A percentile compares a stretch with the other conserved stretches of the same genome.
Conservation (phyloP, 805 yeast genomes). For the Starmerella tilneyi region DNA sequence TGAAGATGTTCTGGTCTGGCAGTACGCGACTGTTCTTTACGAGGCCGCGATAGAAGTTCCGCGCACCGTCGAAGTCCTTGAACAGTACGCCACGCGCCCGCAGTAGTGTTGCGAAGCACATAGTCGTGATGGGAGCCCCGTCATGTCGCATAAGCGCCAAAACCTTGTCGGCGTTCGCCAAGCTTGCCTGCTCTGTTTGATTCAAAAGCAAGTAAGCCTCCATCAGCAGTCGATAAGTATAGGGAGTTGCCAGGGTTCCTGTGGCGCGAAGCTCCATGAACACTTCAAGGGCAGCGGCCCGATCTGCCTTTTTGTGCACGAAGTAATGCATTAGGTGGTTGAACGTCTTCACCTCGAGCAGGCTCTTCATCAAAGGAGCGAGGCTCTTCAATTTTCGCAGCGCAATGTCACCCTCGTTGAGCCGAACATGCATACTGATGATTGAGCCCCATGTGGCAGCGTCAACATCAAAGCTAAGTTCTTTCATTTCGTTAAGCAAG, state of each 20-base stretch:
- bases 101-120: conserved; percentile 34
- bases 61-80: conserved; percentile 31
- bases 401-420: conserved; percentile 11
- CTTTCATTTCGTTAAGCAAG: conserved; percentile 9
- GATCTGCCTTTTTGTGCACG: conserved; percentile 30
- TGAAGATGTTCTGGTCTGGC: conserved; percentile 34
- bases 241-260: conserved; percentile 31
- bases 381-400: conserved; percentile 10
- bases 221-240: conserved; percentile 36
- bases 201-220: conserved; percentile 31
- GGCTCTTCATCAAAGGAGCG: conserved; percentile 3
- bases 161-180: conserved; percentile 32
- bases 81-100: conserved; percentile 34
- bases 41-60: conserved; percentile 30
- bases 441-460: conserved; percentile 13
- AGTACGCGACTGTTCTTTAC: conserved; percentile 27
- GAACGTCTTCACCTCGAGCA: conserved; percentile 27
- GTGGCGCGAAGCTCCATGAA: conserved; percentile 27
- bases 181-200: conserved; percentile 26
- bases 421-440: conserved; percentile 13
- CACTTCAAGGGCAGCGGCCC: conserved; percentile 29
- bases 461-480: neutral
- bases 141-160: conserved; percentile 29
- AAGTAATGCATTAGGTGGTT: conserved; percentile 35
- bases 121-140: conserved; percentile 27